A percentile compares a stretch with the other conserved stretches of the same genome.
These are phyloP conservation scores for Nicotiana obtusifolia DNA, from an alignment of 257 asterid genomes.

Conservation along the genomic window DNA sequence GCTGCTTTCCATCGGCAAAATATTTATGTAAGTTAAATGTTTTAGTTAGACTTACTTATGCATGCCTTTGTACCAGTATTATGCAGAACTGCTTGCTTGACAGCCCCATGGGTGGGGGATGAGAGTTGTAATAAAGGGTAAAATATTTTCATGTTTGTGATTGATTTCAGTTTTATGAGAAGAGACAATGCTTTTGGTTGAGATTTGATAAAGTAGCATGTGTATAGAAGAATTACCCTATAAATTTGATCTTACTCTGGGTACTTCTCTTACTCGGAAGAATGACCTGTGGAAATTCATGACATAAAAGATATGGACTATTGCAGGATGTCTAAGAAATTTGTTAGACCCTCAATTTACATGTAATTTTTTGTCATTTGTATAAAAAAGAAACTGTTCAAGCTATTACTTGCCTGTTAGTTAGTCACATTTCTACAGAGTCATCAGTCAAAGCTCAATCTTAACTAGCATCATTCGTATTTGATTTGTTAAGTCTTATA, in stretches of 20 bases:
- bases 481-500: neutral
- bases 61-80: neutral
- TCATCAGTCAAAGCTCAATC: neutral
- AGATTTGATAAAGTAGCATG: neutral
- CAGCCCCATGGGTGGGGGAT: neutral
- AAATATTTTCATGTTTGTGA: constrained; percentile 4
- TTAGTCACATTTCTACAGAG: neutral
- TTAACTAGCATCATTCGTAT: neutral
- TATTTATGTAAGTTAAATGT: constrained; percentile 65
- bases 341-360: neutral
- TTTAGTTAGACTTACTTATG: neutral
- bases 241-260: neutral
- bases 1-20: constrained; percentile 95
- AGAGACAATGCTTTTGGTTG: neutral
- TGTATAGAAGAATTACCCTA: neutral
- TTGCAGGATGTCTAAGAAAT: neutral
- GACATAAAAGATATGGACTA: neutral
- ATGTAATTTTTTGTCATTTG: neutral
- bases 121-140: neutral
- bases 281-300: neutral
- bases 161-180: neutral
- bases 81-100: constrained; percentile 1
- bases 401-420: neutral
- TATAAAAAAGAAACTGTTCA: neutral
- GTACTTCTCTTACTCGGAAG: neutral